These are phyloP conservation scores for Acer yangbiense DNA, from an alignment of 345 rosid genomes.

Conservation along the genomic window DNA sequence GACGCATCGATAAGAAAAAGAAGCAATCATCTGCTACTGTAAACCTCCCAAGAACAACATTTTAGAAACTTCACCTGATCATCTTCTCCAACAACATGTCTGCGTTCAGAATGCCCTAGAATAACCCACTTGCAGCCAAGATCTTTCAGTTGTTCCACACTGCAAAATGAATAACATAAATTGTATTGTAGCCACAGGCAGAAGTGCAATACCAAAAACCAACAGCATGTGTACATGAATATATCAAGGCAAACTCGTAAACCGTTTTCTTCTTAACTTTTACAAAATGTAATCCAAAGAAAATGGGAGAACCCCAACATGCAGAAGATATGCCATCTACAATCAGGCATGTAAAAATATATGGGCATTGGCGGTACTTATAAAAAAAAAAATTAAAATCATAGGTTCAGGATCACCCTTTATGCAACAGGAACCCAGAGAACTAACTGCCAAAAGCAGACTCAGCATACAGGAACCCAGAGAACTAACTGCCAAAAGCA, in stretches of 20 bases:
- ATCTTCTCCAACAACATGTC: conserved; percentile 90
- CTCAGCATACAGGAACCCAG: too few relatives aligned
- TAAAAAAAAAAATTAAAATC: neutral
- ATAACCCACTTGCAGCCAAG: conserved; percentile 95
- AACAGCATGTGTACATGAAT: neutral
- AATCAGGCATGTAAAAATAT: neutral
- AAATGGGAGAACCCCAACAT: neutral
- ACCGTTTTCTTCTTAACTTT: neutral
- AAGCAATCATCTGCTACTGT: neutral
- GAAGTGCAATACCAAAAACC: neutral
- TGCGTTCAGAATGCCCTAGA: conserved; percentile 97
- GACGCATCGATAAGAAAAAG: neutral
- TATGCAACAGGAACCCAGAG: neutral
- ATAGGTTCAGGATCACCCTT: neutral
- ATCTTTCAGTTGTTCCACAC: conserved; percentile 93
- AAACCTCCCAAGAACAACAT: neutral
- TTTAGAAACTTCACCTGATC: conserved; percentile 57
- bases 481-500: too few relatives aligned
- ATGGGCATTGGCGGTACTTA: neutral
- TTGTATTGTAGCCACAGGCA: neutral
- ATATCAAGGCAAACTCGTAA: conserved; percentile 1
- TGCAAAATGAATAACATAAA: conserved; percentile 29
- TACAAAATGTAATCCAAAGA: neutral
- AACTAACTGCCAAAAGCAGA: neutral
- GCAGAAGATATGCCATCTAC: neutral